Evolutionary conservation across 108 stramenopile genomes (phyloP).

Genomic region (Stephanodiscus triporus): DNA sequence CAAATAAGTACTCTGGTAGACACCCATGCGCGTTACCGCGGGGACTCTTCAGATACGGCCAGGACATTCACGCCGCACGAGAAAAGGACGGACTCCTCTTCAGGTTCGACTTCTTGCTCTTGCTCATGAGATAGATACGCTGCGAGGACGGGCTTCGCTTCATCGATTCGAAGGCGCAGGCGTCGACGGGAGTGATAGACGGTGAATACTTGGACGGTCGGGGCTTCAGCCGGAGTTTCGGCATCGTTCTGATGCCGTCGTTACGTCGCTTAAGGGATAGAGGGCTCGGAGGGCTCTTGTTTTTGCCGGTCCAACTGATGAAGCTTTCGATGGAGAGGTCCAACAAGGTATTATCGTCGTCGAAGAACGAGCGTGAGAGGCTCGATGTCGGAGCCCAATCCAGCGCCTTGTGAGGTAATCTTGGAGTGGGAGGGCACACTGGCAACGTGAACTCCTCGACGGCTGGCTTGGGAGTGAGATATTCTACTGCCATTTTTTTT

Average conservation of each 20-base stretch:
- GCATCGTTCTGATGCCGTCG: neutral
- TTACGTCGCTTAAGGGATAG: neutral
- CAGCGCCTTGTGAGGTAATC: neutral
- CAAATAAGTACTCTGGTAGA: too few relatives aligned
- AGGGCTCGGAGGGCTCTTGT: neutral
- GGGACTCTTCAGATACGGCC: neutral
- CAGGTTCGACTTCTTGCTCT: neutral
- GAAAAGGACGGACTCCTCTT: neutral
- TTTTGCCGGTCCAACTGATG: neutral
- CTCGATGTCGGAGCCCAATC: neutral
- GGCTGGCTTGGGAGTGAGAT: slow-evolving; percentile 2
- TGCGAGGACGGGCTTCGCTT: slow-evolving; percentile 1
- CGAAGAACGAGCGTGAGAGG: neutral
- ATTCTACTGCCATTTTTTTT: neutral
- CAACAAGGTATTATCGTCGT: neutral
- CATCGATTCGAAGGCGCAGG: neutral
- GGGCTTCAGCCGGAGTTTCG: neutral
- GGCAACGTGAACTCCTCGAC: neutral
- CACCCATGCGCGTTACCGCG: too few relatives aligned
- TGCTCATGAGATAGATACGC: slow-evolving; percentile 1
- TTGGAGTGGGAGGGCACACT: neutral
- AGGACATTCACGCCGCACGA: neutral
- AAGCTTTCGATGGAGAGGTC: neutral
- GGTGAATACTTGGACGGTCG: slow-evolving; percentile 2
- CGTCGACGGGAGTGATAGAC: neutral